These are phyloP conservation scores for Fistulifera pelliculosa DNA, from an alignment of 108 stramenopile species.

Conservation along the genomic window DNA sequence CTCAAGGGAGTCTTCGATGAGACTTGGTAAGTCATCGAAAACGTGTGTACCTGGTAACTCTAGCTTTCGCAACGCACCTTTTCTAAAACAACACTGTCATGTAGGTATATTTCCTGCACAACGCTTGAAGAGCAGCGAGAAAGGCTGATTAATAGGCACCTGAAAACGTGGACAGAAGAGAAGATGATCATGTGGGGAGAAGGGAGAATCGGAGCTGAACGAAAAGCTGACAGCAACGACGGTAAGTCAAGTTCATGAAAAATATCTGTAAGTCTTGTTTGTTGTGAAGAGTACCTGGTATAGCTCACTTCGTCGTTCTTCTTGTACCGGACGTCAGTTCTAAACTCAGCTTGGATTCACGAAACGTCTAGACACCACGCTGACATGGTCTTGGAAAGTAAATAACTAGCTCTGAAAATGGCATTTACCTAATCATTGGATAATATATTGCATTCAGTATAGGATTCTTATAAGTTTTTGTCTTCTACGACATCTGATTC, in stretches of 20 bases:
- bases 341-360: not conserved
- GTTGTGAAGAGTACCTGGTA: no score
- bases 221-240: constrained; percentile 4
- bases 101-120: constrained; percentile 1
- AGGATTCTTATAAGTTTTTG: no score
- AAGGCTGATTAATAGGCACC: constrained; percentile 32
- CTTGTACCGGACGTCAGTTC: not conserved
- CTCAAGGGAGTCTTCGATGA: constrained; percentile 5
- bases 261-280: no score
- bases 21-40: constrained; percentile 3
- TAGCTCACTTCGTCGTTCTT: no score
- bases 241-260: no score
- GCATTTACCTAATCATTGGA: no score
- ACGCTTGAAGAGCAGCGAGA: constrained; percentile 8
- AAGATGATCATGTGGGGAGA: constrained; percentile 47
- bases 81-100: not conserved
- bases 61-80: not conserved
- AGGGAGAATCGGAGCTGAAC: constrained; percentile 10
- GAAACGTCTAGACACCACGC: constrained; percentile 1
- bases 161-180: constrained; percentile 44
- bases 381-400: not conserved
- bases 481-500: no score
- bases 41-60: not conserved
- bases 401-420: not conserved
- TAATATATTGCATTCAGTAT: no score